Percentiles rank a stretch among this genome's conserved stretches.
phyloP scores from a whole-genome alignment of 2,329 filamentous ascomycete species.

The Ascochyta viciae-villosae region DNA sequence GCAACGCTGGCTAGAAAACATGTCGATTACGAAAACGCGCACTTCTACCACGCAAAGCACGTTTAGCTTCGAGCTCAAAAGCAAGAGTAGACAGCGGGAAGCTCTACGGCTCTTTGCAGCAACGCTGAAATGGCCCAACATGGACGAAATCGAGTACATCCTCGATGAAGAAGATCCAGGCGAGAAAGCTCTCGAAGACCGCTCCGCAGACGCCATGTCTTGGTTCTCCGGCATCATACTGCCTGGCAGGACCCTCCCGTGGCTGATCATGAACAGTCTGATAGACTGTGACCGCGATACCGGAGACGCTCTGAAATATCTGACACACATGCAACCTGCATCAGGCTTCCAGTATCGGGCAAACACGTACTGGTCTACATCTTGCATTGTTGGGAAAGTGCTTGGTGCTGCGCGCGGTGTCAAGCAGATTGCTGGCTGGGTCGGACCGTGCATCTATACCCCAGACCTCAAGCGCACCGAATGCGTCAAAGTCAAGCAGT shows the following conservation, averaged over 20 bases:
- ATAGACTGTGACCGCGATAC: constrained; percentile 76
- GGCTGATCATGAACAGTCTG: constrained; percentile 79
- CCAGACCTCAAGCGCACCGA: constrained; percentile 71
- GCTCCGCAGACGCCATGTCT: constrained; percentile 75
- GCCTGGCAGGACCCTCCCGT: constrained; percentile 73
- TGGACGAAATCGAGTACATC: constrained; percentile 67
- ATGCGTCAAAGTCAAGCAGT: constrained; percentile 72
- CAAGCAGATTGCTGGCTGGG: constrained; percentile 74
- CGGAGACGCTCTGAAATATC: constrained; percentile 68
- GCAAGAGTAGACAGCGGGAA: constrained; percentile 72
- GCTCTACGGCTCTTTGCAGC: constrained; percentile 72
- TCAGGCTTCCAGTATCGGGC: constrained; percentile 80
- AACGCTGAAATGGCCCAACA: constrained; percentile 79
- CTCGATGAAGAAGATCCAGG: constrained; percentile 65
- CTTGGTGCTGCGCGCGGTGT: constrained; percentile 71
- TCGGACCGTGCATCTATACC: constrained; percentile 74
- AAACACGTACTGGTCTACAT: constrained; percentile 78
- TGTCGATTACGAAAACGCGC: constrained; percentile 68
- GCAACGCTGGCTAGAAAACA: constrained; percentile 73
- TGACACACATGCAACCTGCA: constrained; percentile 72
- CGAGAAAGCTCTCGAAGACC: constrained; percentile 60
- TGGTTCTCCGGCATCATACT: constrained; percentile 78
- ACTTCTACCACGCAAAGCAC: constrained; percentile 51
- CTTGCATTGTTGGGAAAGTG: constrained; percentile 77
- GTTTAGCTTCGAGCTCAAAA: constrained; percentile 69